A percentile compares a stretch with the other conserved stretches of the same genome.
Evolutionary conservation across 192 early-diverging fungal genomes (phyloP).

Genomic region (Backusella morwellensis): DNA sequence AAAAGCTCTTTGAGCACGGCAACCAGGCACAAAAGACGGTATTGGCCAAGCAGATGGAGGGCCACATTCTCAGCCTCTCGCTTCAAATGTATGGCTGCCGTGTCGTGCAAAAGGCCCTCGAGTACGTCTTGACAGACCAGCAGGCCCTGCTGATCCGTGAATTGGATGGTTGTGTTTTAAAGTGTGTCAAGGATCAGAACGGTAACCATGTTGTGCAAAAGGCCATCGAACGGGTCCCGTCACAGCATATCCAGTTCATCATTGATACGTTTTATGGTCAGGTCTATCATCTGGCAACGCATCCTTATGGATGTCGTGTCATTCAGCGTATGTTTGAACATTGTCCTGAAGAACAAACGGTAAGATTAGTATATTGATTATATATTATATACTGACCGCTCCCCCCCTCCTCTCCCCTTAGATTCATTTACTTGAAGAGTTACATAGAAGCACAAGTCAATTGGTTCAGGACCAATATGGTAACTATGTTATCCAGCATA

Average conservation of each 20-base stretch:
- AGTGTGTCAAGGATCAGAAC: conserved; percentile 99
- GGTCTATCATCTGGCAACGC: conserved; percentile 93
- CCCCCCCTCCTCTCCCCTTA: conserved; percentile 18
- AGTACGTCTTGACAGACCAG: conserved; percentile 88
- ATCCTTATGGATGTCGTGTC: conserved; percentile 99
- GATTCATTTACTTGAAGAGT: conserved; percentile 88
- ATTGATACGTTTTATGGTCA: conserved; percentile 97
- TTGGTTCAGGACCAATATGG: conserved; percentile 99
- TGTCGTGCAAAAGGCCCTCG: conserved; percentile 98
- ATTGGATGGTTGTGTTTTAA: conserved; percentile 92
- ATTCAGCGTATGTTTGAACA: conserved; percentile 99
- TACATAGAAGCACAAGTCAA: conserved; percentile 88
- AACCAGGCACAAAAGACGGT: conserved; percentile 89
- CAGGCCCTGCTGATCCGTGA: conserved; percentile 89
- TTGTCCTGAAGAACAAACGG: conserved; percentile 83
- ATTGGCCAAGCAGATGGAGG: conserved; percentile 94
- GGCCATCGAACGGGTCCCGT: conserved; percentile 95
- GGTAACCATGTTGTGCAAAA: conserved; percentile 99
- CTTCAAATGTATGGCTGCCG: conserved; percentile 99
- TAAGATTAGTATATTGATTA: conserved; percentile 22
- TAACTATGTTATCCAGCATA: conserved; percentile 99
- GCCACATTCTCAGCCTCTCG: conserved; percentile 90
- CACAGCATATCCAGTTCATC: conserved; percentile 93
- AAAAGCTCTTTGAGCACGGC: conserved; percentile 99
- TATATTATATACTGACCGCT: background rate